Conservation (phyloP, 1,139 yeast genomes). For the Saccharomyces hybrid region DNA sequence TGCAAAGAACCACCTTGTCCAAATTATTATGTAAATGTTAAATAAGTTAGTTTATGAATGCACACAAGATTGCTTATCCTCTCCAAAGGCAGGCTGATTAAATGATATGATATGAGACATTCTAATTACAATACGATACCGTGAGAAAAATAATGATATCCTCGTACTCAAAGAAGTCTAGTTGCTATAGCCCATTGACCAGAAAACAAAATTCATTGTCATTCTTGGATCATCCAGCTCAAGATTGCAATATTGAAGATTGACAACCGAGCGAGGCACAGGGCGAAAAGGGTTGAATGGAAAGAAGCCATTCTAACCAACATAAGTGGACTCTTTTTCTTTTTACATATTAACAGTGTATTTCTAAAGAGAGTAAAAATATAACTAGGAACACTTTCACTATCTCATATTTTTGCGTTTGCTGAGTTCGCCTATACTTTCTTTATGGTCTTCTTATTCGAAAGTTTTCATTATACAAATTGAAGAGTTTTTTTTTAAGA, state of each 20-base stretch:
- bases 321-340: background rate
- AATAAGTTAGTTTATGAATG: background rate
- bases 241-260: slow-evolving; percentile 26
- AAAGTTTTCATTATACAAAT: background rate
- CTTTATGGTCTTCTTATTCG: background rate
- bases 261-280: slow-evolving; percentile 36
- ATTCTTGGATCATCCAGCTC: slow-evolving; percentile 39
- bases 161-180: slow-evolving; percentile 72
- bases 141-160: slow-evolving; percentile 46
- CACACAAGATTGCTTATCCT: background rate
- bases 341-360: background rate
- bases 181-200: slow-evolving; percentile 49
- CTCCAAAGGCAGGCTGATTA: background rate
- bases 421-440: background rate
- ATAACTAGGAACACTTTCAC: background rate
- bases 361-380: background rate
- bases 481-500: no score
- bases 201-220: slow-evolving; percentile 2
- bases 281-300: slow-evolving; percentile 19
- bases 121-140: slow-evolving; percentile 69
- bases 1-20: background rate
- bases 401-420: background rate
- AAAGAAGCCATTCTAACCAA: background rate
- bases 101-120: slow-evolving; percentile 42
- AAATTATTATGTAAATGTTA: background rate